A percentile compares a stretch with the other conserved stretches of the same genome.
Evolutionary conservation across 2,329 filamentous ascomycete genomes (phyloP).

Genomic region (Macroventuria anomochaeta): DNA sequence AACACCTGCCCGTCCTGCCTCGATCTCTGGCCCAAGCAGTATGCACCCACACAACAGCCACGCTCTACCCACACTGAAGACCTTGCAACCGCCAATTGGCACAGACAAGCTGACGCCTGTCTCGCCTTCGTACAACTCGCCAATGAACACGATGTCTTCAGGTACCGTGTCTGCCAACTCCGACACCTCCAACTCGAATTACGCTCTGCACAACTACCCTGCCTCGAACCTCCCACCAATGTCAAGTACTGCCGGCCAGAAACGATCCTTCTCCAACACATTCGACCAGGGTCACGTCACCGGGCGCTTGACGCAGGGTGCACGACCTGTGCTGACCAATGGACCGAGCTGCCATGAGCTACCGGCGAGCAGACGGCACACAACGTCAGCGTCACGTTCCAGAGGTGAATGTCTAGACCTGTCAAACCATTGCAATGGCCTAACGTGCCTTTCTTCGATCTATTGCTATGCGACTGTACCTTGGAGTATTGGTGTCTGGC

Average conservation of each 20-base stretch:
- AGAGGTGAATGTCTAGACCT: conserved; percentile 38
- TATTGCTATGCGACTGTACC: conserved; percentile 3
- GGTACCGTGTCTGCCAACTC: conserved; percentile 45
- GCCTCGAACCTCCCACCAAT: conserved; percentile 35
- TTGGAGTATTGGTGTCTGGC: conserved; percentile 25
- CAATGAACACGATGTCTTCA: conserved; percentile 39
- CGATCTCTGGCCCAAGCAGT: conserved; percentile 32
- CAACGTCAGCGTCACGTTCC: conserved; percentile 48
- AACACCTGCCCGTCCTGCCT: conserved; percentile 41
- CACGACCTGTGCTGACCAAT: conserved; percentile 50
- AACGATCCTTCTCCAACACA: conserved; percentile 55
- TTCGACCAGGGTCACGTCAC: conserved; percentile 54
- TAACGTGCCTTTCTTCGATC: conserved; percentile 5
- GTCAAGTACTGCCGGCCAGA: conserved; percentile 42
- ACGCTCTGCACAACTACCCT: conserved; percentile 37
- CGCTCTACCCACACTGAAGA: conserved; percentile 53
- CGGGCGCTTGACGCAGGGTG: conserved; percentile 54
- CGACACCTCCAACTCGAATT: conserved; percentile 35
- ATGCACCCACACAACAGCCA: conserved; percentile 44
- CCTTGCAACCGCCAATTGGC: conserved; percentile 43
- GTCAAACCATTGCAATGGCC: not conserved
- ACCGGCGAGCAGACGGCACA: conserved; percentile 56
- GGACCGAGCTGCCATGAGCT: conserved; percentile 52
- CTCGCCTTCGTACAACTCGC: conserved; percentile 53
- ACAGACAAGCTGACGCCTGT: conserved; percentile 51